Evolutionary conservation across 2,329 filamentous ascomycete species (phyloP).

Genomic region (Monosporascus ibericus): DNA sequence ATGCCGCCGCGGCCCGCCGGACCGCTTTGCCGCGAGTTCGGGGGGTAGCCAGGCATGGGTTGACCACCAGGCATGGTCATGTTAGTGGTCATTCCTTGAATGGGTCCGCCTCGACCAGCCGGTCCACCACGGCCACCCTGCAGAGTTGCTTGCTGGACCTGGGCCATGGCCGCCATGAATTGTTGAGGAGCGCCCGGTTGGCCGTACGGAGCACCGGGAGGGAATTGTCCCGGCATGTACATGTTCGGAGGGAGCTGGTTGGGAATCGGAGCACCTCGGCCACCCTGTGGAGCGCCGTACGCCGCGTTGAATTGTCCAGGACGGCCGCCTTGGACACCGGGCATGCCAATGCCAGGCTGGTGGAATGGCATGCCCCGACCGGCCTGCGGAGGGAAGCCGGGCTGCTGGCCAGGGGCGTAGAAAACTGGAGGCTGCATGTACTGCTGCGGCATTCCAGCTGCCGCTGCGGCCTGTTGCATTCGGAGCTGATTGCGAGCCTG

Average conservation of each 20-base stretch:
- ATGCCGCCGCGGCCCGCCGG: slow-evolving; percentile 36
- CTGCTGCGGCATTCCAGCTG: slow-evolving; percentile 80
- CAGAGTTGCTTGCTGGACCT: slow-evolving; percentile 59
- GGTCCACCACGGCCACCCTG: slow-evolving; percentile 56
- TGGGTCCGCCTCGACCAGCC: slow-evolving; percentile 64
- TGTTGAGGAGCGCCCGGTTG: slow-evolving; percentile 76
- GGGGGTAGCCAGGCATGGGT: slow-evolving; percentile 51
- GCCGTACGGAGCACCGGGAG: slow-evolving; percentile 69
- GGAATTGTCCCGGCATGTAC: slow-evolving; percentile 79
- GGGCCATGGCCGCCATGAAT: slow-evolving; percentile 77
- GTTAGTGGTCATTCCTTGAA: slow-evolving; percentile 69
- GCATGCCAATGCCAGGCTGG: slow-evolving; percentile 58
- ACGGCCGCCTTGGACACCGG: slow-evolving; percentile 71
- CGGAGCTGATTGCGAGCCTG: slow-evolving; percentile 97
- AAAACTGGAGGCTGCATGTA: slow-evolving; percentile 90
- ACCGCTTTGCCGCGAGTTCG: slow-evolving; percentile 40
- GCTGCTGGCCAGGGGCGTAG: slow-evolving; percentile 79
- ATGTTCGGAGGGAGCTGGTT: slow-evolving; percentile 85
- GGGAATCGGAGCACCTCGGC: slow-evolving; percentile 71
- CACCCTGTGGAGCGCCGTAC: slow-evolving; percentile 78
- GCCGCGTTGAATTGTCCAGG: slow-evolving; percentile 74
- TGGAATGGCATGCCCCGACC: slow-evolving; percentile 64
- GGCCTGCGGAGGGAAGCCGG: slow-evolving; percentile 59
- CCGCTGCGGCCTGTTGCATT: slow-evolving; percentile 94
- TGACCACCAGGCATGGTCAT: slow-evolving; percentile 50